phyloP scores from a whole-genome alignment of 164 flowering plant species.

The Vitis rotundifolia region DNA sequence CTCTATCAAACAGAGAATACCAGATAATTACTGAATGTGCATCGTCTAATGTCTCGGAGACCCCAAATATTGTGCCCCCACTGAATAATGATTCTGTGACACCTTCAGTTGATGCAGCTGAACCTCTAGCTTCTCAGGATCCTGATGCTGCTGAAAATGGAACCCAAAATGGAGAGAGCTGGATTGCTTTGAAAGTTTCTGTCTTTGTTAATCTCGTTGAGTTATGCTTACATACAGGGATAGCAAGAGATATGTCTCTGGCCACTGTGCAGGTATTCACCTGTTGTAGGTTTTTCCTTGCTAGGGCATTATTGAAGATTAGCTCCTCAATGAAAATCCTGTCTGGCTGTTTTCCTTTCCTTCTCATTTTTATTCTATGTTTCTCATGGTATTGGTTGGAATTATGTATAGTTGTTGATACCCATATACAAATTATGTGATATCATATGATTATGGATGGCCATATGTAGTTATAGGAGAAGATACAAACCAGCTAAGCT shows the following conservation, averaged over 20 bases:
- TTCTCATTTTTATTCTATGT: too few species aligned
- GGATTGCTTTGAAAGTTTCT: constrained; percentile 64
- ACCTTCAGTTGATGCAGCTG: constrained; percentile 29
- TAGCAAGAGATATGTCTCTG: constrained; percentile 69
- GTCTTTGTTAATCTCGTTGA: constrained; percentile 67
- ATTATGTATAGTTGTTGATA: too few species aligned
- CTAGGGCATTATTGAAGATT: too few species aligned
- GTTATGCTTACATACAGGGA: constrained; percentile 66
- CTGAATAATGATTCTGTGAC: constrained; percentile 27
- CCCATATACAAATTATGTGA: too few species aligned
- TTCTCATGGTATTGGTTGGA: too few species aligned
- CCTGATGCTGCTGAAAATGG: constrained; percentile 27
- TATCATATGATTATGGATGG: too few species aligned
- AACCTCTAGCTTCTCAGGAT: constrained; percentile 21
- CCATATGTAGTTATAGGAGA: too few species aligned
- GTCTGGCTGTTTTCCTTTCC: too few species aligned
- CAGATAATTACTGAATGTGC: constrained; percentile 92
- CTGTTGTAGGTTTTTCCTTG: too few species aligned
- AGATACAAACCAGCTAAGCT: too few species aligned
- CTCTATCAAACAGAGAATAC: constrained; percentile 79
- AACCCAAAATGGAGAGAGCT: constrained; percentile 32
- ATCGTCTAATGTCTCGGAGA: constrained; percentile 75
- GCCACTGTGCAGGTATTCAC: constrained; percentile 81
- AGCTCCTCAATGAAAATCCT: too few species aligned
- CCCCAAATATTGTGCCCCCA: constrained; percentile 61